These are phyloP conservation scores for Agaricus blazei DNA, from an alignment of 768 basidiomycete species.

Conservation along the genomic window DNA sequence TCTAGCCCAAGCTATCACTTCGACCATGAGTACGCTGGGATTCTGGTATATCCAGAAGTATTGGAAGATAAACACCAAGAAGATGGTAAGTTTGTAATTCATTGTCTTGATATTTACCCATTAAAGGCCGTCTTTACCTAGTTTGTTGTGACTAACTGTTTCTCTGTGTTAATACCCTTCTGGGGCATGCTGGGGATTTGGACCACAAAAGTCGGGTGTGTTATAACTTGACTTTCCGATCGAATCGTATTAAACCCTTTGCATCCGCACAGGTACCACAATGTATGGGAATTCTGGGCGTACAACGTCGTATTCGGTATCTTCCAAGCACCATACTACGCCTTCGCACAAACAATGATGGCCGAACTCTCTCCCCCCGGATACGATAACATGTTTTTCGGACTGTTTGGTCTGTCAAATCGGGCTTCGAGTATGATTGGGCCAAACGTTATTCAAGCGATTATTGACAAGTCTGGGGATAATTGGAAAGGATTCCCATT, in stretches of 20 bases:
- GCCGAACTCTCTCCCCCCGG: slow-evolving; percentile 84
- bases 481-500: slow-evolving; percentile 88
- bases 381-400: slow-evolving; percentile 88
- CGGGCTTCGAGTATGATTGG: slow-evolving; percentile 86
- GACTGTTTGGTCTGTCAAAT: slow-evolving; percentile 80
- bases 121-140: slow-evolving; percentile 17
- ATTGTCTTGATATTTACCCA: not conserved
- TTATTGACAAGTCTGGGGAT: slow-evolving; percentile 64
- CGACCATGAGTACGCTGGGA: slow-evolving; percentile 63
- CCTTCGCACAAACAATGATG: slow-evolving; percentile 86
- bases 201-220: slow-evolving; percentile 69
- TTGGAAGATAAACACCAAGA: slow-evolving; percentile 77
- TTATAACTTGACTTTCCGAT: not conserved
- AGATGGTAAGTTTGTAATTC: slow-evolving; percentile 49
- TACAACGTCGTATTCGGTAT: slow-evolving; percentile 79
- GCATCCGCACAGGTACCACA: slow-evolving; percentile 47
- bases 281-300: slow-evolving; percentile 85
- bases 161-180: slow-evolving; percentile 72
- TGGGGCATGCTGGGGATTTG: slow-evolving; percentile 89
- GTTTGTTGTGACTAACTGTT: slow-evolving; percentile 75
- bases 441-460: slow-evolving; percentile 80
- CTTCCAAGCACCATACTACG: slow-evolving; percentile 86
- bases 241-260: not conserved
- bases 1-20: slow-evolving; percentile 69
- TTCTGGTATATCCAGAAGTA: slow-evolving; percentile 84